Evolutionary conservation across 768 basidiomycete genomes (phyloP).

Genomic region (Termitomyces sp.): DNA sequence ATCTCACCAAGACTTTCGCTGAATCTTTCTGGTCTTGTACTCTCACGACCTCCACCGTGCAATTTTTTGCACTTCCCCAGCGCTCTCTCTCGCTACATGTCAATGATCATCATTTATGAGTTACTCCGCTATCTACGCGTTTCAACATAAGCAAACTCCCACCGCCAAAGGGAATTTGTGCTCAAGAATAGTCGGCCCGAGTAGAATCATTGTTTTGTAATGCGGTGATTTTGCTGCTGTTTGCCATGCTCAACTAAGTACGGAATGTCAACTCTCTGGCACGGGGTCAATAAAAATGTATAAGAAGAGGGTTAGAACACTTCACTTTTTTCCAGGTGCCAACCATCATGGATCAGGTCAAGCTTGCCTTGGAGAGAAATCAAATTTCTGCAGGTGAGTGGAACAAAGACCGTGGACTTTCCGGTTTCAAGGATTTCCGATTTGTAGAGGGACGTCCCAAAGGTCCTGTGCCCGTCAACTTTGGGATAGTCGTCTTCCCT

Average conservation of each 20-base stretch:
- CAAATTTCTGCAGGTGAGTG: not conserved
- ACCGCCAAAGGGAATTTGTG: not conserved
- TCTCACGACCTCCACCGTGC: too few relatives aligned
- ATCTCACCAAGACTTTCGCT: too few relatives aligned
- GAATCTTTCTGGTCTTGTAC: too few relatives aligned
- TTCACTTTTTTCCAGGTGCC: not conserved
- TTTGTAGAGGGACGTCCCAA: constrained; percentile 8
- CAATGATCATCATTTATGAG: too few relatives aligned
- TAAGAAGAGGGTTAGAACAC: not conserved
- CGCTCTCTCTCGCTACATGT: too few relatives aligned
- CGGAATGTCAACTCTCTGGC: not conserved
- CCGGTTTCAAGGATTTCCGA: not conserved
- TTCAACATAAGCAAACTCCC: not conserved
- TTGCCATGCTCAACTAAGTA: not conserved
- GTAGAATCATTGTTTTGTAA: not conserved
- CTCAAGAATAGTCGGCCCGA: not conserved
- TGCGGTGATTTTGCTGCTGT: not conserved
- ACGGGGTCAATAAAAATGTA: not conserved
- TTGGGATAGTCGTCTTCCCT: constrained; percentile 24
- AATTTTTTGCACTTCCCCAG: too few relatives aligned
- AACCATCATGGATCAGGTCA: not conserved
- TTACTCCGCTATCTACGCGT: not conserved
- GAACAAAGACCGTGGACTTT: too few relatives aligned
- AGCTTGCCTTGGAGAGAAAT: not conserved
- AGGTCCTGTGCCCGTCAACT: constrained; percentile 14